Evolutionary conservation across 2,329 filamentous ascomycete species (phyloP), one percentile per base, ranked within the genome.

Genomic region (Sordariomycetes sp.): DNA sequence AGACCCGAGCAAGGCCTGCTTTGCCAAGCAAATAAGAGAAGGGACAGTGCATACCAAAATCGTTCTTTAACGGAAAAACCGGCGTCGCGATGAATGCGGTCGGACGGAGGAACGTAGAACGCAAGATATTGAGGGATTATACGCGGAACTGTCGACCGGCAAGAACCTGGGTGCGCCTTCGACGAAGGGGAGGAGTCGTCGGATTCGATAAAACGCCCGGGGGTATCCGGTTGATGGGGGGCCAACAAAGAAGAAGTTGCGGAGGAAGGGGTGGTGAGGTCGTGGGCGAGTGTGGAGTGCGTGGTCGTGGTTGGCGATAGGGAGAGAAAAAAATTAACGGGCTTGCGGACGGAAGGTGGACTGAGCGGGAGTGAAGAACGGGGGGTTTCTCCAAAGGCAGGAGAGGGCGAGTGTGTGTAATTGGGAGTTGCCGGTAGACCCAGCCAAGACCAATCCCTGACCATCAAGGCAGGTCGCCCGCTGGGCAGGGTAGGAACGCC

Each of bases 321-420:
- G 56, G 36, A 52, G 36, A 56, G 45, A 51, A 56, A 52, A 56
- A 56, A 56, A 56, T 56, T 52, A 56, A 52, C 28, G 55, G 50
- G 48, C 17, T 56, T 50, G 25, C 42, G 55, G 50, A 25, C 42
- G 34, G 55, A 52, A 52, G 55, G 55, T 28, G 50, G 45, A 28
- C 24, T 28, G 51, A 24, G 51, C 13, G 51, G 51, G 51, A 34
- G 51, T 50, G 45, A 50, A 50, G 45, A 50, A 50, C 8, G 51
- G 51, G 51, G 50, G 51, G 51, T 25, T n/a, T 32, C 45, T 50
- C n/a, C 45, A 8, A 22, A 50, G 20, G 17, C 12, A 39, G 36
- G 36, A 39, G 36, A 39, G 15, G 17, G 36, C 12, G 36, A 13
- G 36, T 13, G 45, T 20, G 42, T 50, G 45, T 50, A 50, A 50